These are phyloP conservation scores for Podaxis sp. DNA, from an alignment of 768 basidiomycete species.

Conservation along the genomic window DNA sequence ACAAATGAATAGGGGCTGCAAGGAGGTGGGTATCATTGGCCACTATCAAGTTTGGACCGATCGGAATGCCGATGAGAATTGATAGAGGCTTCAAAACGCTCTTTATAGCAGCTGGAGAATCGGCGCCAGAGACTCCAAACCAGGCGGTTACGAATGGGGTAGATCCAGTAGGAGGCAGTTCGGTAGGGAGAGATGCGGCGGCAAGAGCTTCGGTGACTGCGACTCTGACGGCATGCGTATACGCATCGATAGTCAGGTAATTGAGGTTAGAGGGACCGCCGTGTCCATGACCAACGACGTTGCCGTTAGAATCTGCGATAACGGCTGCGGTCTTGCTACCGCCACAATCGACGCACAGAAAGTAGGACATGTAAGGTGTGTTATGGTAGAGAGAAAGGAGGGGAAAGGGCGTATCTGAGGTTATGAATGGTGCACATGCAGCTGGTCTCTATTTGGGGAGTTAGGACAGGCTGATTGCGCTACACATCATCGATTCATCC, in stretches of 20 bases:
- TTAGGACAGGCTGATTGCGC: not conserved
- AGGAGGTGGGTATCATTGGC: constrained; percentile 86
- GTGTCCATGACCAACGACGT: constrained; percentile 61
- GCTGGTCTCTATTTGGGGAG: constrained; percentile 1
- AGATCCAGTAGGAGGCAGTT: constrained; percentile 18
- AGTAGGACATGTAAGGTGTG: constrained; percentile 43
- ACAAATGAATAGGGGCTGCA: constrained; percentile 69
- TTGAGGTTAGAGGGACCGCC: constrained; percentile 86
- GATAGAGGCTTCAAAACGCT: constrained; percentile 55
- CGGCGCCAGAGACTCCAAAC: constrained; percentile 83
- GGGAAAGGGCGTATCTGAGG: not conserved
- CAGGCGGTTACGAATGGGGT: constrained; percentile 66
- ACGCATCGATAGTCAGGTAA: constrained; percentile 65
- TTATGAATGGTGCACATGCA: not conserved
- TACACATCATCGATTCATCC: no score
- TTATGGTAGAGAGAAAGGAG: constrained; percentile 18
- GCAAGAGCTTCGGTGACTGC: constrained; percentile 57
- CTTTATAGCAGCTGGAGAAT: constrained; percentile 62
- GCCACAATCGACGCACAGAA: constrained; percentile 85
- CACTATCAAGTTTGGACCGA: constrained; percentile 54
- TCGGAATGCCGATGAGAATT: constrained; percentile 54
- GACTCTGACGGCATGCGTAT: constrained; percentile 48
- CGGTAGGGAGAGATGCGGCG: constrained; percentile 26
- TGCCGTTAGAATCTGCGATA: constrained; percentile 56
- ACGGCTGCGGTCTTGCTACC: constrained; percentile 85